Percentiles rank a stretch among this genome's conserved stretches.
phyloP scores from a whole-genome alignment of 139 green algal species.

The Closterium sp. region DNA sequence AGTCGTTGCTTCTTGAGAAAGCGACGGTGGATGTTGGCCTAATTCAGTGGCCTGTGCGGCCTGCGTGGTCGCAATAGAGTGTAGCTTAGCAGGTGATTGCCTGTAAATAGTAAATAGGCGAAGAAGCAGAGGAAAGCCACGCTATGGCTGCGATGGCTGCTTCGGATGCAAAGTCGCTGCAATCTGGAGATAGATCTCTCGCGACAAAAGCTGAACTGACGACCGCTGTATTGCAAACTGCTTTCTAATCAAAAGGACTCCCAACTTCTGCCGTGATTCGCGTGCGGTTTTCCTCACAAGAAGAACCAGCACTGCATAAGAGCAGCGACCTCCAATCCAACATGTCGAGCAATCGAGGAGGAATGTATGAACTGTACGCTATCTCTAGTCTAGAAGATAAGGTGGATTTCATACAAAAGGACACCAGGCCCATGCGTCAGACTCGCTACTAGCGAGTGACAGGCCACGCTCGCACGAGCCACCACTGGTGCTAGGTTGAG shows the following conservation, averaged over 20 bases:
- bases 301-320: not conserved
- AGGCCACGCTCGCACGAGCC: not conserved
- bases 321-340: not conserved
- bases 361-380: not conserved
- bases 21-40: not conserved
- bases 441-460: too few relatives aligned
- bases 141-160: not conserved
- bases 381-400: not conserved
- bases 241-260: too few relatives aligned
- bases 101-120: not conserved
- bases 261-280: not conserved
- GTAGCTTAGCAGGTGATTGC: not conserved
- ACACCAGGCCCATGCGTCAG: not conserved
- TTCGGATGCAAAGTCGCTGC: too few relatives aligned
- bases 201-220: not conserved
- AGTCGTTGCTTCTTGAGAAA: not conserved
- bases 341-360: not conserved
- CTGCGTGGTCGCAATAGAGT: not conserved
- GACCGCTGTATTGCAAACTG: not conserved
- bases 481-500: not conserved
- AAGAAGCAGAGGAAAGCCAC: not conserved
- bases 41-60: not conserved
- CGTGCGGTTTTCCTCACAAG: not conserved
- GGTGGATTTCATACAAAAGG: not conserved
- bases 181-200: not conserved